Percentiles rank a stretch among this genome's conserved stretches.
Conservation (phyloP, 495 filamentous ascomycete species). For the Talaromyces wortmannii region DNA sequence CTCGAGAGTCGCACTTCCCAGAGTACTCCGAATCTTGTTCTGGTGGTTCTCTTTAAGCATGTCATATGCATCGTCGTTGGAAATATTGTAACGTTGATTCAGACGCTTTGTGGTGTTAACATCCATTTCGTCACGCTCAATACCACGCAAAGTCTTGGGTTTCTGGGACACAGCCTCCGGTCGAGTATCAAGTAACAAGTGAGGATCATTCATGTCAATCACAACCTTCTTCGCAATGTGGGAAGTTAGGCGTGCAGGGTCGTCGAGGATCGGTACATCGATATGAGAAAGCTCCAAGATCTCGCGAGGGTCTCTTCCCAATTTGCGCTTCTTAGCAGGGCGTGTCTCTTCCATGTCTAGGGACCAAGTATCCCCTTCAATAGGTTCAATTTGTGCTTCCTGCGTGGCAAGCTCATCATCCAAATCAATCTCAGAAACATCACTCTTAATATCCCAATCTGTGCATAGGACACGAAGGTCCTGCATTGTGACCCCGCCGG, state of each 20-base stretch:
- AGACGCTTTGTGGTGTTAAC: constrained; percentile 37
- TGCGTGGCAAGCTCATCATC: constrained; percentile 13
- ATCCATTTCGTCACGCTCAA: constrained; percentile 32
- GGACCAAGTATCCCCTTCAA: constrained; percentile 47
- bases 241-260: constrained; percentile 55
- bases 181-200: constrained; percentile 69
- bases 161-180: constrained; percentile 40
- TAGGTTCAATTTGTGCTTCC: constrained; percentile 23
- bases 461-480: constrained; percentile 76
- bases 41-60: constrained; percentile 93
- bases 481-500: constrained; percentile 59
- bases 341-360: constrained; percentile 33
- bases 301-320: constrained; percentile 30
- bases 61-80: constrained; percentile 92
- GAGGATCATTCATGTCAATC: constrained; percentile 86
- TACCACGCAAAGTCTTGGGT: constrained; percentile 23
- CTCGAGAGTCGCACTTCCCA: constrained; percentile 80
- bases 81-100: constrained; percentile 84
- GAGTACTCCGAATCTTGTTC: constrained; percentile 85
- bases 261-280: constrained; percentile 47
- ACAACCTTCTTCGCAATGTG: constrained; percentile 66
- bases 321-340: constrained; percentile 43
- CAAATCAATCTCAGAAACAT: constrained; percentile 21
- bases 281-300: constrained; percentile 38
- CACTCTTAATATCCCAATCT: constrained; percentile 68